A percentile compares a stretch with the other conserved stretches of the same genome.
Evolutionary conservation across 176 grass and related monocot genomes (phyloP).

Genomic region (Paspalum notatum): DNA sequence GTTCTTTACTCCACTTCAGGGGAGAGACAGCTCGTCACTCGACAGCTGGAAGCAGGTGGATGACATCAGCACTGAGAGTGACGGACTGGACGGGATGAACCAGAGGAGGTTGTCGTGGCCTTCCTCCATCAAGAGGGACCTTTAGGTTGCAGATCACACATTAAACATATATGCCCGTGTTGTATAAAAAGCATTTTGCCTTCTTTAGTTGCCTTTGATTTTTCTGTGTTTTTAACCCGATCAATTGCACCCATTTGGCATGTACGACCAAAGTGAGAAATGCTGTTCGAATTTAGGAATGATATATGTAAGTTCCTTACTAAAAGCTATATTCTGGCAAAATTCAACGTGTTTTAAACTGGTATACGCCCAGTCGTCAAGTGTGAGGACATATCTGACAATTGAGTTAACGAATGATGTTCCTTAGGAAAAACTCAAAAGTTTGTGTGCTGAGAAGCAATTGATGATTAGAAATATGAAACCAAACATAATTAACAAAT

Average conservation of each 20-base stretch:
- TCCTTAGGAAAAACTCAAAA: too few relatives aligned
- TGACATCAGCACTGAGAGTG: constrained; percentile 33
- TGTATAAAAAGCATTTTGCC: constrained; percentile 23
- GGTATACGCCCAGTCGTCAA: neutral
- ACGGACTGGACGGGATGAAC: constrained; percentile 45
- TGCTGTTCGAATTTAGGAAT: neutral
- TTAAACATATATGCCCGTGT: neutral
- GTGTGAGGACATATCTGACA: neutral
- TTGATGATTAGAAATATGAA: too few relatives aligned
- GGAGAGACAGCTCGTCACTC: constrained; percentile 50
- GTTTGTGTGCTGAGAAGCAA: too few relatives aligned
- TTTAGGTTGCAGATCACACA: constrained; percentile 35
- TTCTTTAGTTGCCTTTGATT: neutral
- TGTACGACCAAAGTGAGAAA: neutral
- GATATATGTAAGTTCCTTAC: neutral
- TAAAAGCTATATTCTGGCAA: neutral
- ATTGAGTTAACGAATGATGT: too few relatives aligned
- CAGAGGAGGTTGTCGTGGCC: constrained; percentile 86
- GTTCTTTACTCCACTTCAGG: constrained; percentile 62
- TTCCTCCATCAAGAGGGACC: constrained; percentile 60
- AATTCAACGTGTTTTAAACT: neutral
- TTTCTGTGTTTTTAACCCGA: neutral
- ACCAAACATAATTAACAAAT: too few relatives aligned
- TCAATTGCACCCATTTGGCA: constrained; percentile 1
- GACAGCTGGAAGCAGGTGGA: constrained; percentile 61